Percentiles rank a stretch among this genome's conserved stretches.
These are phyloP conservation scores for Reutealis trisperma DNA, from an alignment of 345 rosid genomes.

Conservation along the genomic window DNA sequence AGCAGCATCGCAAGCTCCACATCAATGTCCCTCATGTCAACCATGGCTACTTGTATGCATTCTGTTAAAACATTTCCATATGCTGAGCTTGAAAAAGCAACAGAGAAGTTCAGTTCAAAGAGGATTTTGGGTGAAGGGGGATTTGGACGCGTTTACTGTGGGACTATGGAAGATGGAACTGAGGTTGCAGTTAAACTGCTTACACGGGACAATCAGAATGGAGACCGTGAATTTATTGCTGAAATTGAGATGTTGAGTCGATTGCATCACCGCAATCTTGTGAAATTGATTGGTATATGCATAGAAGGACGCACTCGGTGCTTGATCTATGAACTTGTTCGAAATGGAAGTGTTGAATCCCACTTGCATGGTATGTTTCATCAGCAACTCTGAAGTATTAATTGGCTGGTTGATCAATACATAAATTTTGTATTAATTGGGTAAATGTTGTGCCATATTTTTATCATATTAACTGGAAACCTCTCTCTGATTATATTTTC, in stretches of 20 bases:
- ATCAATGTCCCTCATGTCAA: constrained; percentile 67
- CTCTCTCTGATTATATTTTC: constrained; percentile 3
- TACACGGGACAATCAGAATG: constrained; percentile 79
- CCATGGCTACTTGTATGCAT: constrained; percentile 80
- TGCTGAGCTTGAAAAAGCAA: constrained; percentile 82
- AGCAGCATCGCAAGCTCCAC: constrained; percentile 65
- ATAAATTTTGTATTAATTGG: neutral
- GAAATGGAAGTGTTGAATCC: constrained; percentile 96
- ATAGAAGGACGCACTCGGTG: constrained; percentile 84
- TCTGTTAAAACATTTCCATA: constrained; percentile 76
- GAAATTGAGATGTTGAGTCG: constrained; percentile 99
- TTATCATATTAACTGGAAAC: neutral
- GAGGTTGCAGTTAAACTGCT: constrained; percentile 95
- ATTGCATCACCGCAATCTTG: constrained; percentile 99
- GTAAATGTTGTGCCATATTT: neutral
- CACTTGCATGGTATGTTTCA: constrained; percentile 86
- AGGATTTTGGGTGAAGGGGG: constrained; percentile 97
- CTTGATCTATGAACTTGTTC: constrained; percentile 90
- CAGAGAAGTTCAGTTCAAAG: constrained; percentile 81
- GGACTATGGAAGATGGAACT: constrained; percentile 72
- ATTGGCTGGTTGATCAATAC: neutral
- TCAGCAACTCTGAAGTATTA: constrained; percentile 9
- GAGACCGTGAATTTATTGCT: constrained; percentile 91
- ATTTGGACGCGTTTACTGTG: constrained; percentile 92
- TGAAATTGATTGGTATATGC: constrained; percentile 93